Evolutionary conservation across 2,329 filamentous ascomycete genomes (phyloP).

Genomic region (Paraphaeosphaeria minitans): DNA sequence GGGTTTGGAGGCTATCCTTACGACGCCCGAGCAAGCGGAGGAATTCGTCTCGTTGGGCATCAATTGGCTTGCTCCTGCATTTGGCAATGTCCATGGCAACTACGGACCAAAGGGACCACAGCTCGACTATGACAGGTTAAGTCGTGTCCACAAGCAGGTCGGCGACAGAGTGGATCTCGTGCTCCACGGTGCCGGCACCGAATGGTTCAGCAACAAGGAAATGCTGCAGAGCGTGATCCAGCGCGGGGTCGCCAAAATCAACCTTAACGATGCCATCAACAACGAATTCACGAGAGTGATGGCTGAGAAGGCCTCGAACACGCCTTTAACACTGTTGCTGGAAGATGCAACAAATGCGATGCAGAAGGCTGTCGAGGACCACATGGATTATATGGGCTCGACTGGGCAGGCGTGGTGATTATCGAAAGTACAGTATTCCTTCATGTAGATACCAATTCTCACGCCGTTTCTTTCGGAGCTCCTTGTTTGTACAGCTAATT

Average conservation of each 20-base stretch:
- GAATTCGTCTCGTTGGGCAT: slow-evolving; percentile 75
- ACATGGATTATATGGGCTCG: slow-evolving; percentile 59
- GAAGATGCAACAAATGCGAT: slow-evolving; percentile 61
- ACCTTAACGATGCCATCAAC: slow-evolving; percentile 65
- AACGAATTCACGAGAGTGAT: slow-evolving; percentile 55
- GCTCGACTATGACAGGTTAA: slow-evolving; percentile 40
- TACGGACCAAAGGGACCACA: slow-evolving; percentile 69
- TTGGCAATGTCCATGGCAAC: slow-evolving; percentile 77
- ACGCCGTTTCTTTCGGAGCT: too few species aligned
- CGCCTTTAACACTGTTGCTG: slow-evolving; percentile 59
- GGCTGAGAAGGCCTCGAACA: slow-evolving; percentile 56
- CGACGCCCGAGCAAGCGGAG: slow-evolving; percentile 70
- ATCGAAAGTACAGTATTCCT: too few species aligned
- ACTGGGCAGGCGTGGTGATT: slow-evolving; percentile 33
- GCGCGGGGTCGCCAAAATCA: slow-evolving; percentile 61
- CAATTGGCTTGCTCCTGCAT: slow-evolving; percentile 74
- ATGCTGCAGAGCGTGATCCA: slow-evolving; percentile 61
- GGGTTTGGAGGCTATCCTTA: slow-evolving; percentile 64
- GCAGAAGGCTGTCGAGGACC: slow-evolving; percentile 60
- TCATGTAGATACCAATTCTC: too few species aligned
- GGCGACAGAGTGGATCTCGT: slow-evolving; percentile 58
- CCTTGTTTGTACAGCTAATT: too few species aligned
- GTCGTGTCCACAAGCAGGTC: slow-evolving; percentile 55
- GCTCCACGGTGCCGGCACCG: slow-evolving; percentile 63
- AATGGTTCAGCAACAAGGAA: slow-evolving; percentile 56